Percentiles rank a stretch among this genome's conserved stretches.
phyloP scores from a whole-genome alignment of 768 basidiomycete species.

The Hortiboletus flavorubellus region DNA sequence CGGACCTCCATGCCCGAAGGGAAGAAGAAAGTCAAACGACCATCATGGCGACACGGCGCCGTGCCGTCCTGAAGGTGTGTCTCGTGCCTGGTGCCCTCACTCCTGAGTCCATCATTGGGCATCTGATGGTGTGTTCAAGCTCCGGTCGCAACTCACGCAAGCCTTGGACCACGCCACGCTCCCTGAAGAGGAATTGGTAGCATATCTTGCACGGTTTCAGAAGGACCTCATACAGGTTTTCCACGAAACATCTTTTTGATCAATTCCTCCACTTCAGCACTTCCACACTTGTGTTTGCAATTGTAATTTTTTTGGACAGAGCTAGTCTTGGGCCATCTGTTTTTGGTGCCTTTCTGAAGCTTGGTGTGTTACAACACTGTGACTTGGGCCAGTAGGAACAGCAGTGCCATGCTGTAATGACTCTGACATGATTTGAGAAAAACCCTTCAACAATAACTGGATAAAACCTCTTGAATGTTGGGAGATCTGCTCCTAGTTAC shows the following conservation, averaged over 20 bases:
- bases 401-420: too few relatives aligned
- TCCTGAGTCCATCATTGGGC: not conserved
- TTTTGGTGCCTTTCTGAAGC: too few relatives aligned
- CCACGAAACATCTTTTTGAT: conserved; percentile 23
- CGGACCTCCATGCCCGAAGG: conserved; percentile 51
- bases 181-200: conserved; percentile 64
- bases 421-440: too few relatives aligned
- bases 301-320: conserved; percentile 1
- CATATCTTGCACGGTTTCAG: conserved; percentile 68
- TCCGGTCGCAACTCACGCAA: conserved; percentile 72
- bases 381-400: too few relatives aligned
- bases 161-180: conserved; percentile 69
- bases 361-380: too few relatives aligned
- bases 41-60: conserved; percentile 58
- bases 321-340: too few relatives aligned
- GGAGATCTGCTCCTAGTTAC: too few relatives aligned
- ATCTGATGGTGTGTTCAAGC: conserved; percentile 38
- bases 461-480: too few relatives aligned
- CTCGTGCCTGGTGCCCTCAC: not conserved
- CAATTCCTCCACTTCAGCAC: not conserved
- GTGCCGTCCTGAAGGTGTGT: conserved; percentile 63
- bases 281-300: conserved; percentile 2
- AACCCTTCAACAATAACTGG: too few relatives aligned
- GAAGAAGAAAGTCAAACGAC: conserved; percentile 61
- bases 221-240: conserved; percentile 59